These are phyloP conservation scores for Rickenella mellea DNA, from an alignment of 768 basidiomycete species.

Conservation along the genomic window DNA sequence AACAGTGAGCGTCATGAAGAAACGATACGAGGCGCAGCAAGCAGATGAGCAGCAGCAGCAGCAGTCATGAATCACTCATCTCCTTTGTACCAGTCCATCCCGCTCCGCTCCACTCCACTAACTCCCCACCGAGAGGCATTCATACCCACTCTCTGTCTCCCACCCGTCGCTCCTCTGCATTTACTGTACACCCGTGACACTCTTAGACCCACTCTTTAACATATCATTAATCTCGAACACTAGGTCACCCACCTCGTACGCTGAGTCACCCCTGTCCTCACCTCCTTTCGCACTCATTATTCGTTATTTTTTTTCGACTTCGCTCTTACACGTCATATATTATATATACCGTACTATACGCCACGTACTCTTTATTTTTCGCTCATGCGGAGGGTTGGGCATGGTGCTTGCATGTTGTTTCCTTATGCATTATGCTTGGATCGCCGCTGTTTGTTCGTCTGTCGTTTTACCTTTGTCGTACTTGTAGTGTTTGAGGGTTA, in stretches of 20 bases:
- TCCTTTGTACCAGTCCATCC: not conserved
- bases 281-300: not conserved
- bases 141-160: not conserved
- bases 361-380: too few species aligned
- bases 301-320: not conserved
- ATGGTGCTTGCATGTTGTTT: too few species aligned
- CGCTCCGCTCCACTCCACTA: not conserved
- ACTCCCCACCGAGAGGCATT: too few species aligned
- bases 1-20: constrained; percentile 85
- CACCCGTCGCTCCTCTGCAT: not conserved
- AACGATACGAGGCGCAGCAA: constrained; percentile 50
- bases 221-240: too few species aligned
- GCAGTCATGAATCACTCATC: constrained; percentile 9
- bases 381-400: too few species aligned
- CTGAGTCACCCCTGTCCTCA: not conserved
- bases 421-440: too few species aligned
- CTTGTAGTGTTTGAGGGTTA: too few species aligned
- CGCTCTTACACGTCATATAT: too few species aligned
- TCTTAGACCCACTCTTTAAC: not conserved
- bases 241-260: not conserved
- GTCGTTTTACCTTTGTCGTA: too few species aligned
- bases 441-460: too few species aligned
- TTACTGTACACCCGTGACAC: not conserved
- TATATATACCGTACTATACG: too few species aligned
- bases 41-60: constrained; percentile 56